Evolutionary conservation across 1,139 yeast species (phyloP), one percentile per base, ranked within the genome.

Genomic region (Kurtzmaniella quercitrusa): DNA sequence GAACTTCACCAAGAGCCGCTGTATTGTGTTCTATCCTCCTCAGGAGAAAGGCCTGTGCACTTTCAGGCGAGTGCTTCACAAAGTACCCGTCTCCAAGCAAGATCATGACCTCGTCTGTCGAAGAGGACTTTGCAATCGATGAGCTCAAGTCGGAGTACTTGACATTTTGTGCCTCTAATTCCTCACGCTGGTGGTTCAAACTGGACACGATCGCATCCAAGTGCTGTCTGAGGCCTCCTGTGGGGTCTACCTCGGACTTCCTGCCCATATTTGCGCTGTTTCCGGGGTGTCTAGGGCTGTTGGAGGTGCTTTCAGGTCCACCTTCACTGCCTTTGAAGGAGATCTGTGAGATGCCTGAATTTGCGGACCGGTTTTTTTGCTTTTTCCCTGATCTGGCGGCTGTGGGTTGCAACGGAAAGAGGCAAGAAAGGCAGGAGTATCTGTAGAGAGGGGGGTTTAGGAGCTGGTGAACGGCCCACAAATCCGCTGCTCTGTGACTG

Each of bases 71-170:
- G 53, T 73, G 70, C 43, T 79, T 79, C 17, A 72, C 79, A 57
- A 78, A 82, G 51, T 79, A 81, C 6, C 81, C 87, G 48, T 73
- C 81, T 0, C 90, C 90, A 6, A 84, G 54, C 40, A 68, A 65
- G 3, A 79, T 70, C 53, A 69, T 68, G 6, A 31, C 14, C 3
- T 78, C 63, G 14, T 47, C 51, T 3, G 45, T 41, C 3, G 41
- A 11, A 17, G 39, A 21, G 15, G 38, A 8, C 19, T 10, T n/a
- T 12, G 24, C 21, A 11, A 46, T 44, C 6, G 46, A 40, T n/a
- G 18, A 25, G 41, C 47, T 45, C 24, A 57, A 41, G n/a, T 39
- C 29, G 33, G 46, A 19, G 41, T 48, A 51, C 21, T 42, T 34
- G 10, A 45, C 47, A 8, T 49, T 25, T 41, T 63, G 63, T 1